Evolutionary conservation across 805 yeast species (phyloP).

Genomic region (Candida tammaniensis): DNA sequence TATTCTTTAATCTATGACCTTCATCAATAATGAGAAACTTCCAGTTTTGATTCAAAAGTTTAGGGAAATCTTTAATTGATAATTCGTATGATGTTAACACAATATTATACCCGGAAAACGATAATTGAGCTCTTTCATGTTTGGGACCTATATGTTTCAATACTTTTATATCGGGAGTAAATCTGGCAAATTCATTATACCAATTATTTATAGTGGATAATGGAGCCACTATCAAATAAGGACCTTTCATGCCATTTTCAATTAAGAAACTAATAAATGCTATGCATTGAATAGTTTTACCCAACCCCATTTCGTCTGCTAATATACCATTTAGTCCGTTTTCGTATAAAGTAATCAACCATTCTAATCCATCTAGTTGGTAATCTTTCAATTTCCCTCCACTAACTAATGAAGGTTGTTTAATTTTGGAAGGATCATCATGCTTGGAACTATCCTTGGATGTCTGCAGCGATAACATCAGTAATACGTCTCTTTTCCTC

Average conservation of each 20-base stretch:
- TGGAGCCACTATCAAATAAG: constrained; percentile 77
- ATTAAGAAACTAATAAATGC: constrained; percentile 71
- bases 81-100: constrained; percentile 83
- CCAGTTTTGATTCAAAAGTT: constrained; percentile 48
- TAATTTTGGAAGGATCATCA: constrained; percentile 8
- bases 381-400: constrained; percentile 71
- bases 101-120: constrained; percentile 37
- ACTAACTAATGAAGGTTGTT: constrained; percentile 31
- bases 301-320: constrained; percentile 98
- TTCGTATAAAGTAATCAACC: constrained; percentile 85
- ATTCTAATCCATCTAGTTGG: constrained; percentile 86
- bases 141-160: constrained; percentile 66
- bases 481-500: constrained; percentile 14
- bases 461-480: constrained; percentile 16
- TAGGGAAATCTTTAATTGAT: constrained; percentile 61
- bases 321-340: constrained; percentile 93
- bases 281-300: constrained; percentile 89
- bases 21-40: constrained; percentile 89
- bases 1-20: constrained; percentile 89
- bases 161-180: constrained; percentile 69
- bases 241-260: constrained; percentile 77
- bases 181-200: constrained; percentile 66
- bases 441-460: constrained; percentile 5
- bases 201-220: constrained; percentile 85
- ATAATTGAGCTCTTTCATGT: constrained; percentile 42